Evolutionary conservation across 805 yeast species (phyloP), one percentile per base, ranked within the genome.

Genomic region (Torulaspora franciscae): DNA sequence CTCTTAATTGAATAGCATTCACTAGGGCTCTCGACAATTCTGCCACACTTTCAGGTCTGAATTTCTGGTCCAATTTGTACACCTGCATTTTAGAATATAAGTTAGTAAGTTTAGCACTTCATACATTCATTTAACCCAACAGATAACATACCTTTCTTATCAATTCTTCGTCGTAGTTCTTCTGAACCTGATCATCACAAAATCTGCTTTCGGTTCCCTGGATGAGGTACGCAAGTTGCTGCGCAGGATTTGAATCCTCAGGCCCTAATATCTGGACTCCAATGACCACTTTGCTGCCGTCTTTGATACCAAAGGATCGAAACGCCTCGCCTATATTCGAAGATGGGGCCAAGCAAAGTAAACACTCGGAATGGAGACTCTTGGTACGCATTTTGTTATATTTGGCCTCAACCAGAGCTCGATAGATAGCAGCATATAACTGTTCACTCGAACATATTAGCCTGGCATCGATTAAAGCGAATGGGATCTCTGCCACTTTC

Each of bases 251-350:
- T 23, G 36, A 30, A 9, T 28, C 40, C n/a, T 32, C 14, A 4
- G 52, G 40, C 9, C 64, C 62, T 22, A 68, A 34, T 2, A 83
- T 69, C 49, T 77, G 77, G n/a, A 84, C 58, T 8, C 74, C 78
- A 3, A 83, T 57, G 6, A 85, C 45, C 22, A 70, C 67, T 0
- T 57, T 57, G 2, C 78, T 64, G 3, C 68, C 66, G 26, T 73
- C 75, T 42, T 79, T 76, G 13, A 86, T 71, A 8, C 95, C 95
- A 65, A 85, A 84, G 54, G 76, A 71, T 50, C 74, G 77, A 50
- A 86, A 69, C 1, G 88, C 82, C 47, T 86, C 93, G 61, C 72
- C 70, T 32, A 78, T 74, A 58, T 83, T 85, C 53, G 79, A 81
- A 6, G 79, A 73, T 1, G 91, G 87, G 1, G 89, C 78, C 47